Conservation (phyloP, 495 filamentous ascomycete species). For the Letharia columbiana region DNA sequence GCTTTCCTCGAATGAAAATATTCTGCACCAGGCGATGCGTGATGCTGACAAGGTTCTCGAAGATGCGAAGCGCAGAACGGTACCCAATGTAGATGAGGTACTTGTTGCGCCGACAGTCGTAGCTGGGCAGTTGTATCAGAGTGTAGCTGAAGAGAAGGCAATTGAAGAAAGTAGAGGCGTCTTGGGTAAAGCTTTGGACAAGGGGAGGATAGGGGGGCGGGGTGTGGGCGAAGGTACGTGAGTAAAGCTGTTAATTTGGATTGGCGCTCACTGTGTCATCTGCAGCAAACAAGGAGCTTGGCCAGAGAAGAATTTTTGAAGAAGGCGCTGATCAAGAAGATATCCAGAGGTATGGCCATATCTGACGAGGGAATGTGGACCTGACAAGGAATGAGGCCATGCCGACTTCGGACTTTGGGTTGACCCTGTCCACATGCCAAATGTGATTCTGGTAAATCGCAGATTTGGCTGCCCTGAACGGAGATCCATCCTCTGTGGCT, state of each 20-base stretch:
- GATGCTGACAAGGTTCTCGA: constrained; percentile 74
- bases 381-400: constrained; percentile 5
- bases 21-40: constrained; percentile 65
- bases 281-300: constrained; percentile 63
- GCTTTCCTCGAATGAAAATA: constrained; percentile 65
- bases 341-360: constrained; percentile 75
- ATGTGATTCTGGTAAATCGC: background rate
- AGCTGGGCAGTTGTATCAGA: constrained; percentile 80
- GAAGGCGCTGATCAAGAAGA: constrained; percentile 83
- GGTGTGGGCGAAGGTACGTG: constrained; percentile 63
- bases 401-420: background rate
- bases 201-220: constrained; percentile 70
- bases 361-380: constrained; percentile 28
- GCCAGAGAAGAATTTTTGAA: constrained; percentile 87
- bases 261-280: constrained; percentile 7
- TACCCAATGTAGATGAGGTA: constrained; percentile 73
- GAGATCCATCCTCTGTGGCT: background rate
- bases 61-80: constrained; percentile 43
- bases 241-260: background rate
- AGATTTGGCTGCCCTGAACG: background rate
- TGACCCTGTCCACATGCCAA: background rate
- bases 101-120: constrained; percentile 92
- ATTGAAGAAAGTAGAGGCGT: constrained; percentile 79
- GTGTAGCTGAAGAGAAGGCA: constrained; percentile 76
- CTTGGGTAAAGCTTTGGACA: constrained; percentile 71